Conservation (phyloP, 129 eudicot species). For the Helichrysum umbraculigerum region DNA sequence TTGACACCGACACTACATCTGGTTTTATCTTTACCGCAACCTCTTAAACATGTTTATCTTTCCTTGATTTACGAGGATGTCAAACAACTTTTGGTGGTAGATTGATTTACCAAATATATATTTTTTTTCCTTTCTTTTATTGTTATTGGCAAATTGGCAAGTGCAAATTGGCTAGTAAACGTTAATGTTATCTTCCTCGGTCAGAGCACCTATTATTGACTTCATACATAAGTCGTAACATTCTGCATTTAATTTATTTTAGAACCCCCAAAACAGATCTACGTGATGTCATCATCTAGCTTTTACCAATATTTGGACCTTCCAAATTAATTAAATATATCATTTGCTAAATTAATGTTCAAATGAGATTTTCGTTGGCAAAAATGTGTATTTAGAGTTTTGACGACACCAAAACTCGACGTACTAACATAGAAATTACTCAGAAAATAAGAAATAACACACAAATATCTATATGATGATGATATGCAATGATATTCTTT, state of each 20-base stretch:
- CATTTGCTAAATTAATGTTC: not conserved
- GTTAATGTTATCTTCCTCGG: conserved; percentile 32
- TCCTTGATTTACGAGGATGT: no score
- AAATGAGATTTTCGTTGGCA: not conserved
- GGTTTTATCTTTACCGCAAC: no score
- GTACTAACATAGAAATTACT: not conserved
- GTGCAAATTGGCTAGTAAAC: not conserved
- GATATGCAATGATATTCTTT: no score
- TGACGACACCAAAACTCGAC: not conserved
- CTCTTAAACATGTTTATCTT: no score
- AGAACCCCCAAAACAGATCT: conserved; percentile 27
- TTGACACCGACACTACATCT: no score
- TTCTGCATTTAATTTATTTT: conserved; percentile 5
- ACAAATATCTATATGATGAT: no score
- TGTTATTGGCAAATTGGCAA: no score
- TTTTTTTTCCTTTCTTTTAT: no score
- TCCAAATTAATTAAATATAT: not conserved
- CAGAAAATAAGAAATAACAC: no score
- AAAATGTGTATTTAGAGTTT: not conserved
- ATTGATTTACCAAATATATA: no score
- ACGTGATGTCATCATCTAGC: not conserved
- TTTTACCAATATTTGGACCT: not conserved
- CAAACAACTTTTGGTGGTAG: no score
- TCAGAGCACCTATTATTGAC: conserved; percentile 18
- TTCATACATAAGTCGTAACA: conserved; percentile 19